Percentiles rank a stretch among this genome's conserved stretches.
These are phyloP conservation scores for Fusarium anthophilum DNA, from an alignment of 2,329 filamentous ascomycete species.

Conservation along the genomic window DNA sequence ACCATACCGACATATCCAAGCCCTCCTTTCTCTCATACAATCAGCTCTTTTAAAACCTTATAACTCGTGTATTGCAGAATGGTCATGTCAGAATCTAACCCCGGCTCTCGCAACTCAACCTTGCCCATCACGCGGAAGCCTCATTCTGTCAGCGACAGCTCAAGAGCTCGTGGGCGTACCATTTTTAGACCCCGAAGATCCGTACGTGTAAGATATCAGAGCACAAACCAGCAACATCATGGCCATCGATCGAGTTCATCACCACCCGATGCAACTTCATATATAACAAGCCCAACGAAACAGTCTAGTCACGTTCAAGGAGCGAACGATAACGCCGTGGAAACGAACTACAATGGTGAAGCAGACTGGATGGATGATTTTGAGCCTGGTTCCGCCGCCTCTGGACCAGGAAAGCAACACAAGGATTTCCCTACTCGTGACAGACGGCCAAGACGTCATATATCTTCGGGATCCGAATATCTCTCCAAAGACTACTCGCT, in stretches of 20 bases:
- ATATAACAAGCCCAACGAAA: background rate
- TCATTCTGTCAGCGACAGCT: slow-evolving; percentile 15
- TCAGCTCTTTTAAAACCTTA: slow-evolving; percentile 34
- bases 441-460: background rate
- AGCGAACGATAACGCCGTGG: background rate
- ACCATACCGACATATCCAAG: slow-evolving; percentile 1
- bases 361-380: background rate
- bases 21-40: slow-evolving; percentile 19
- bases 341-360: background rate
- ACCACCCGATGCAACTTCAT: background rate
- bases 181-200: slow-evolving; percentile 41
- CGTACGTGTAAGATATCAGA: slow-evolving; percentile 33
- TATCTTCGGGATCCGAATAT: background rate
- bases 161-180: slow-evolving; percentile 41
- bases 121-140: slow-evolving; percentile 20
- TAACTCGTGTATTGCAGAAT: slow-evolving; percentile 36
- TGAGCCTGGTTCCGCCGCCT: background rate
- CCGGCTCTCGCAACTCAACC: slow-evolving; percentile 34
- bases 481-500: background rate
- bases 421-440: background rate
- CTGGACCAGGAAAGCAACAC: background rate
- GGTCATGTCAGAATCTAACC: slow-evolving; percentile 44
- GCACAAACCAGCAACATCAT: background rate
- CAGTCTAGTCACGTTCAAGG: background rate
- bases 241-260: slow-evolving; percentile 2